Evolutionary conservation across 1,284 basidiomycete species (phyloP), one percentile per base, ranked within the genome.

Genomic region (Acaromyces ingoldii): DNA sequence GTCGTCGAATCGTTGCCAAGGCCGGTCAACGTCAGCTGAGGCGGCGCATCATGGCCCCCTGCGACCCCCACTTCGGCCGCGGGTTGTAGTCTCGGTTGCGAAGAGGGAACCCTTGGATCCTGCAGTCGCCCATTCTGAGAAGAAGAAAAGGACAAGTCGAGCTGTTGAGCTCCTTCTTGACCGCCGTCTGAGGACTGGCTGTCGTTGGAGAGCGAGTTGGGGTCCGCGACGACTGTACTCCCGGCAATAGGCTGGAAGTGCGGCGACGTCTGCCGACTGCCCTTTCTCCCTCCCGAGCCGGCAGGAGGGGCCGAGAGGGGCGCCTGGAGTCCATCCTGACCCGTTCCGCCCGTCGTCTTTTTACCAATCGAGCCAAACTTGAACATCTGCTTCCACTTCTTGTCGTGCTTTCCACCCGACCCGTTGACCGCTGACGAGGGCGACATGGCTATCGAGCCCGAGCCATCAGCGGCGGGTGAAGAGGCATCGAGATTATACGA

Each of bases 301-400:
- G 38, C 19, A 26, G 41, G 19, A 28, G 31, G 19, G 19, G 31
- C 37, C 21, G 49, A 17, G 15, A 28, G 2, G n/a, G n/a, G 15
- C 19, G 30, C 45, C 9, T 24, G n/a, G 19, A 10, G 34, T 0
- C 45, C 40, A 33, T 31, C 9, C 26, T 37, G 29, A 29, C 26
- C 31, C 24, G 46, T 26, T 29, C 51, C 39, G n/a, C 53, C 53
- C 38, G 53, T 64, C 7, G 51, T 51, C 39, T 69, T 71, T 11
- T 60, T 58, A 41, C 64, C 65, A 13, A 71, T 62, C 40, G 60
- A 63, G 21, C 68, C 68, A 44, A 71, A 71, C 34, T 69, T 69
- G 55, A 71, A 63, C 60, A 71, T 69, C 28, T 60, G 57, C 59
- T 71, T 71, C 68, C 68, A 71, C 51, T 71, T 71, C 47, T 70